phyloP scores from a whole-genome alignment of 768 basidiomycete species.

The Sistotremastrum suecicum region DNA sequence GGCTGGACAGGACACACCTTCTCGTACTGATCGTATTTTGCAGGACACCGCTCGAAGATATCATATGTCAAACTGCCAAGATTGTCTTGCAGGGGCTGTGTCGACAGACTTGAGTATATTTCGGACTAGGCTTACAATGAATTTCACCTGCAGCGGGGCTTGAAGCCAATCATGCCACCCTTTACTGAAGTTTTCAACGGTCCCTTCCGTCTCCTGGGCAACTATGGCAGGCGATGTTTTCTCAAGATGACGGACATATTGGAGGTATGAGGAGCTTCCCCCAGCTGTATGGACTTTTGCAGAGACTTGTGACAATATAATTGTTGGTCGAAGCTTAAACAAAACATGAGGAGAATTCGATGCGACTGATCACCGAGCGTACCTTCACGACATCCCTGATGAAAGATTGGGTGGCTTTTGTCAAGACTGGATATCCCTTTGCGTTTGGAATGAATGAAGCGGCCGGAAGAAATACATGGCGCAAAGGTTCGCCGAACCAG shows the following conservation, averaged over 20 bases:
- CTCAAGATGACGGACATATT: slow-evolving; percentile 78
- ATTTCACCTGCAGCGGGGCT: slow-evolving; percentile 73
- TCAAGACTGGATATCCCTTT: slow-evolving; percentile 93
- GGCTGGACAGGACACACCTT: slow-evolving; percentile 34
- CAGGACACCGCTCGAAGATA: slow-evolving; percentile 94
- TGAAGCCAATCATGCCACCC: slow-evolving; percentile 95
- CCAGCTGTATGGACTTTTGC: slow-evolving; percentile 59
- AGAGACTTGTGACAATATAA: slow-evolving; percentile 65
- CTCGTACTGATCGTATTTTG: slow-evolving; percentile 93
- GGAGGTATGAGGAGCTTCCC: slow-evolving; percentile 75
- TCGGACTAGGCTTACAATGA: slow-evolving; percentile 1
- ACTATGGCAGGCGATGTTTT: slow-evolving; percentile 57
- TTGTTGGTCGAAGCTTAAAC: slow-evolving; percentile 65
- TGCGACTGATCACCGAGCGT: slow-evolving; percentile 16
- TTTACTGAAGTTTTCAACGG: slow-evolving; percentile 80
- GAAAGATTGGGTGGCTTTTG: slow-evolving; percentile 86
- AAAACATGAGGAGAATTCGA: slow-evolving; percentile 9
- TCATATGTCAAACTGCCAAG: slow-evolving; percentile 92
- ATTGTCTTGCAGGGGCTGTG: slow-evolving; percentile 92
- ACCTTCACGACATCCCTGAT: slow-evolving; percentile 83
- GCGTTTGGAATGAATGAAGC: slow-evolving; percentile 88
- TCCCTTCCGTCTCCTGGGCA: slow-evolving; percentile 50
- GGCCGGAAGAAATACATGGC: slow-evolving; percentile 76
- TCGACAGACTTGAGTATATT: slow-evolving; percentile 5
- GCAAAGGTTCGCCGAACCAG: slow-evolving; percentile 92